phyloP scores from a whole-genome alignment of 306 rosid species.

The Trifolium pratense region DNA sequence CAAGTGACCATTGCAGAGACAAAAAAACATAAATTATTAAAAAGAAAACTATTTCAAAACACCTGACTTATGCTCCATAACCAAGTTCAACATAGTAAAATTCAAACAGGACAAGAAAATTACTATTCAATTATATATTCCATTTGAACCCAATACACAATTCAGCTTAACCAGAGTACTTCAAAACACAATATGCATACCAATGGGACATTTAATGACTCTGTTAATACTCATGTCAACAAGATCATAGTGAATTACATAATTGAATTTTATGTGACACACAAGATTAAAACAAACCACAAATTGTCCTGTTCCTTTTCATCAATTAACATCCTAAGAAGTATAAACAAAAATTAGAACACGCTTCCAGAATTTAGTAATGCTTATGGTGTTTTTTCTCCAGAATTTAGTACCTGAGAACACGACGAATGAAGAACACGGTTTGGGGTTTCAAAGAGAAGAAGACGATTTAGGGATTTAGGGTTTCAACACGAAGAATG shows the following conservation, averaged over 20 bases:
- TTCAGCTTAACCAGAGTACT: constrained; percentile 11
- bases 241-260: constrained; percentile 4
- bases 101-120: not conserved
- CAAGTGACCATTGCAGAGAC: no score
- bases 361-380: no score
- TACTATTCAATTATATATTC: constrained; percentile 18
- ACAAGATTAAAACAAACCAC: constrained; percentile 27
- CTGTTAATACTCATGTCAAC: constrained; percentile 3
- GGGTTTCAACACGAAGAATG: no score
- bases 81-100: constrained; percentile 4
- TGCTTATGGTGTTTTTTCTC: no score
- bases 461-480: no score
- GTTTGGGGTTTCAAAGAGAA: no score
- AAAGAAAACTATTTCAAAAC: constrained; percentile 15
- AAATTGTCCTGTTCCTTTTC: constrained; percentile 33
- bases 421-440: no score
- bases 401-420: no score
- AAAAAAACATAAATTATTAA: not conserved
- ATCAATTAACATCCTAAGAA: constrained; percentile 11
- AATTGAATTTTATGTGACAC: constrained; percentile 3
- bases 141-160: not conserved
- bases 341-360: not conserved
- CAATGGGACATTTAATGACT: not conserved
- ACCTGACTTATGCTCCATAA: constrained; percentile 16
- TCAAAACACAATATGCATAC: not conserved